Evolutionary conservation across 768 basidiomycete genomes (phyloP).

Genomic region (Phylloporus rhodoxanthus): DNA sequence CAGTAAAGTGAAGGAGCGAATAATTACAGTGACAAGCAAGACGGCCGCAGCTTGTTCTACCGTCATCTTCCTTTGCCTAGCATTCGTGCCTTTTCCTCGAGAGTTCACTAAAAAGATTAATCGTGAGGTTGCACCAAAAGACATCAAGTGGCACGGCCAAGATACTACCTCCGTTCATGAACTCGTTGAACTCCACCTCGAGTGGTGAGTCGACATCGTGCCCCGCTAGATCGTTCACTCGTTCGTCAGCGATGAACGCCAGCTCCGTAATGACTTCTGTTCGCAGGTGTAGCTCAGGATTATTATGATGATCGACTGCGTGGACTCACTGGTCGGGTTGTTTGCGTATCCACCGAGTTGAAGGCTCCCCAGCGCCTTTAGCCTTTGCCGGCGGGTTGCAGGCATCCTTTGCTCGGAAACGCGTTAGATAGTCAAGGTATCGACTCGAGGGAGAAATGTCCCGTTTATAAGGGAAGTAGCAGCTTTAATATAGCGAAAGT

Average conservation of each 20-base stretch:
- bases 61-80: conserved; percentile 18
- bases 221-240: neutral
- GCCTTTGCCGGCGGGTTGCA: conserved; percentile 11
- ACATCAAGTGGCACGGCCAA: neutral
- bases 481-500: conserved; percentile 15
- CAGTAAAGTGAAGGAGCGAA: neutral
- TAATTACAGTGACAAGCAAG: conserved; percentile 20
- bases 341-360: conserved; percentile 18
- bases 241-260: conserved; percentile 19
- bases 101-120: conserved; percentile 16
- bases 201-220: conserved; percentile 8
- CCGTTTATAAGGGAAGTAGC: neutral
- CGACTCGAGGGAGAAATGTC: neutral
- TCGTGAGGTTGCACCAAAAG: neutral
- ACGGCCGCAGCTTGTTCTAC: conserved; percentile 21
- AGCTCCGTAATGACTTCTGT: conserved; percentile 25
- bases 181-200: conserved; percentile 23
- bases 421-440: neutral
- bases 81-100: conserved; percentile 17
- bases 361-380: conserved; percentile 19
- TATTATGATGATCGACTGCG: neutral
- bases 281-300: neutral
- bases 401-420: conserved; percentile 14
- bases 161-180: conserved; percentile 27
- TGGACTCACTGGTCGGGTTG: conserved; percentile 22